Percentiles rank a stretch among this genome's conserved stretches.
These are phyloP conservation scores for Theileria orientalis DNA, from an alignment of 169 alveolate species.

Conservation along the genomic window DNA sequence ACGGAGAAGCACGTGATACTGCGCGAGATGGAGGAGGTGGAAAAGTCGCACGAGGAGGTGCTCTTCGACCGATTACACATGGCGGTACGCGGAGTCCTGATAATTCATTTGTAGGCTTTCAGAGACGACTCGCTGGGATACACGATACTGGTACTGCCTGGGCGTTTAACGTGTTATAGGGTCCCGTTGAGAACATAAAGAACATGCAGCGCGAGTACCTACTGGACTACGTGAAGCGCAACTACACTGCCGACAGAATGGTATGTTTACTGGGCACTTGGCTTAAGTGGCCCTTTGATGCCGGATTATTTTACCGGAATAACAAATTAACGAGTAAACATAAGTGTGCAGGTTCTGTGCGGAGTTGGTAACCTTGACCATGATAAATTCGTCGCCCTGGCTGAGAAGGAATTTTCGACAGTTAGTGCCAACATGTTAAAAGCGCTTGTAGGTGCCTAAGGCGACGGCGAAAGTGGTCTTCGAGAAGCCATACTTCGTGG, in stretches of 20 bases:
- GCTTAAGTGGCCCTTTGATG: too few species aligned
- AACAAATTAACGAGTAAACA: not conserved
- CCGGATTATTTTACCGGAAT: too few species aligned
- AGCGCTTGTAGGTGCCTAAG: conserved; percentile 6
- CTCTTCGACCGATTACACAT: conserved; percentile 86
- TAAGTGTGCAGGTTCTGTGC: conserved; percentile 75
- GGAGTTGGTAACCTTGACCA: conserved; percentile 90
- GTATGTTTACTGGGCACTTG: too few species aligned
- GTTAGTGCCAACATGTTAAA: conserved; percentile 9
- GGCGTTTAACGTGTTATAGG: conserved; percentile 33
- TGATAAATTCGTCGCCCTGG: conserved; percentile 80
- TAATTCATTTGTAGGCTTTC: conserved; percentile 73
- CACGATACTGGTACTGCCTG: conserved; percentile 73
- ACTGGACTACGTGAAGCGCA: conserved; percentile 82
- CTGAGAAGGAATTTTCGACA: conserved; percentile 70
- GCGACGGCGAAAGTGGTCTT: conserved; percentile 15
- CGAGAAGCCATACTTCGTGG: conserved; percentile 76
- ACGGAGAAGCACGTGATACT: conserved; percentile 90
- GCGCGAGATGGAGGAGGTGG: conserved; percentile 93
- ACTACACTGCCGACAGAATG: conserved; percentile 91
- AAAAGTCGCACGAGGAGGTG: conserved; percentile 89
- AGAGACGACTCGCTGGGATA: conserved; percentile 90
- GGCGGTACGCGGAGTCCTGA: conserved; percentile 50
- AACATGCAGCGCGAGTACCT: conserved; percentile 84
- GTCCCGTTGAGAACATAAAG: conserved; percentile 85